Evolutionary conservation across 1,139 yeast species (phyloP).

Genomic region (Pneumocystis jirovecii): DNA sequence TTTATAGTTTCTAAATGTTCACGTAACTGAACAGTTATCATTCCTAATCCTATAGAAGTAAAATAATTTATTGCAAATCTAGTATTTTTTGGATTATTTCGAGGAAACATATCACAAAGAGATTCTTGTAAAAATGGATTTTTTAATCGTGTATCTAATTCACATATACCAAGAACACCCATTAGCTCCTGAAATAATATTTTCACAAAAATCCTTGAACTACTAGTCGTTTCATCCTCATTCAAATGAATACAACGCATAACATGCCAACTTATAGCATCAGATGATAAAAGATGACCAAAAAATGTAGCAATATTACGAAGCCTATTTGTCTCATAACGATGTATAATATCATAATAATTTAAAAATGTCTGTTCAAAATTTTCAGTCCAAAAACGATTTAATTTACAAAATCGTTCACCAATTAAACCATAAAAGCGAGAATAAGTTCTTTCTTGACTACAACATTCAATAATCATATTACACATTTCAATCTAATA

Average conservation of each 20-base stretch:
- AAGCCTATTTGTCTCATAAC: constrained; percentile 55
- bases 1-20: constrained; percentile 27
- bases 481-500: constrained; percentile 37
- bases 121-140: constrained; percentile 27
- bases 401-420: constrained; percentile 44
- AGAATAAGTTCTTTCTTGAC: constrained; percentile 78
- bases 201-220: constrained; percentile 69
- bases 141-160: constrained; percentile 36
- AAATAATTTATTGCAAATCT: constrained; percentile 78
- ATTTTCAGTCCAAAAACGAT: constrained; percentile 40
- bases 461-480: constrained; percentile 67
- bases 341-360: constrained; percentile 45
- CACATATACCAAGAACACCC: constrained; percentile 54
- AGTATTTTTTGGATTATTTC: constrained; percentile 34
- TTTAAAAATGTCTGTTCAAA: constrained; percentile 41
- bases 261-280: constrained; percentile 50
- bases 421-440: constrained; percentile 72
- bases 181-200: constrained; percentile 68
- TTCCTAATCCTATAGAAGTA: constrained; percentile 84
- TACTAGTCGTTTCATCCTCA: constrained; percentile 60
- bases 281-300: constrained; percentile 70
- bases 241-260: constrained; percentile 41
- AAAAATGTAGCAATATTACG: constrained; percentile 73
- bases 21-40: constrained; percentile 71
- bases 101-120: constrained; percentile 29